phyloP scores from a whole-genome alignment of 306 rosid species.

The Rosa rugosa region DNA sequence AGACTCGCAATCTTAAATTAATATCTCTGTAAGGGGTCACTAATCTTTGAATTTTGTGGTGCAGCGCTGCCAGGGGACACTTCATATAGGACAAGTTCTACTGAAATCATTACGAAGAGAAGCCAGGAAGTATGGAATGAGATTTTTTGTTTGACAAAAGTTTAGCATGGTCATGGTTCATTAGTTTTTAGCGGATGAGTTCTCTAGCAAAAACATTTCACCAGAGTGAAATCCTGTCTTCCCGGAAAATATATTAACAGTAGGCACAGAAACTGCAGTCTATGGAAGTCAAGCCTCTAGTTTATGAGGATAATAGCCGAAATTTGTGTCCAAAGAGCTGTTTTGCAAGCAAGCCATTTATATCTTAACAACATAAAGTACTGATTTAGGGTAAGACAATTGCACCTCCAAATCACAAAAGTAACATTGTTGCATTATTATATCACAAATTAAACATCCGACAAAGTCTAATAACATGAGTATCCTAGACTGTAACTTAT shows the following conservation, averaged over 20 bases:
- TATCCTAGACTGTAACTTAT: constrained; percentile 27
- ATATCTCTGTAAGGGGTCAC: not conserved
- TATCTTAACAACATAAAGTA: constrained; percentile 15
- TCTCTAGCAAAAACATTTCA: not conserved
- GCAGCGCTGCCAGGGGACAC: not conserved
- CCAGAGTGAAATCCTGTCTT: not conserved
- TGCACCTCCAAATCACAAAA: constrained; percentile 12
- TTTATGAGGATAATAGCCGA: not conserved
- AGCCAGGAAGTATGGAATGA: not conserved
- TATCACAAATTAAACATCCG: constrained; percentile 22
- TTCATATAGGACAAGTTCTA: not conserved
- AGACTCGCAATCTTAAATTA: not conserved
- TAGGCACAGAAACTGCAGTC: not conserved
- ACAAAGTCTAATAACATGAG: constrained; percentile 14
- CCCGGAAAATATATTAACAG: not conserved
- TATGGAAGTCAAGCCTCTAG: not conserved
- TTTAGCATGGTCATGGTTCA: not conserved
- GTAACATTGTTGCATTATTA: constrained; percentile 27
- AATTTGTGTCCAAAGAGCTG: not conserved
- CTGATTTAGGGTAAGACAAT: constrained; percentile 15
- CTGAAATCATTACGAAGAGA: not conserved
- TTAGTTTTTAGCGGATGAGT: not conserved
- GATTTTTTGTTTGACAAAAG: not conserved
- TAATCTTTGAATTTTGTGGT: not conserved
- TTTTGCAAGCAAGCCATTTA: not conserved